These are phyloP conservation scores for Lactarius sanguifluus DNA, from an alignment of 768 basidiomycete species.

Conservation along the genomic window DNA sequence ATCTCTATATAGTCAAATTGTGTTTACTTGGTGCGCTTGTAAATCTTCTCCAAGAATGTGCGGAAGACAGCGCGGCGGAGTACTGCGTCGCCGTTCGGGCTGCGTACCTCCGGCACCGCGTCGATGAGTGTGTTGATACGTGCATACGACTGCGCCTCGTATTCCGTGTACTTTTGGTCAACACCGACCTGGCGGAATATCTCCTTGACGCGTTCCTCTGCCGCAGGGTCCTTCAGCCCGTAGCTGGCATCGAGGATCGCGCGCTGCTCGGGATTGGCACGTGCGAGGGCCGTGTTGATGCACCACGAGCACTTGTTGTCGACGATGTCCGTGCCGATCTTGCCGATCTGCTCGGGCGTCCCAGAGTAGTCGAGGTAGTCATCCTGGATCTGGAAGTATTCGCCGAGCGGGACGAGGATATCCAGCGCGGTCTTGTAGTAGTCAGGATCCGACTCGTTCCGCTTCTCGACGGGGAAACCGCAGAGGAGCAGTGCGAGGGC, in stretches of 20 bases:
- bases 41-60: conserved; percentile 87
- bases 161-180: conserved; percentile 63
- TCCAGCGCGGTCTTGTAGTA: conserved; percentile 73
- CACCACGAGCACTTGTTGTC: conserved; percentile 99
- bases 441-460: conserved; percentile 46
- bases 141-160: conserved; percentile 75
- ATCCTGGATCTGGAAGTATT: conserved; percentile 99
- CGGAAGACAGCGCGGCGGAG: conserved; percentile 71
- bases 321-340: conserved; percentile 96
- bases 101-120: conserved; percentile 59
- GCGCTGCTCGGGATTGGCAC: conserved; percentile 56
- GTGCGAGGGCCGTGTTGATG: conserved; percentile 78
- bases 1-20: background rate
- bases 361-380: conserved; percentile 95
- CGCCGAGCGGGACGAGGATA: conserved; percentile 89
- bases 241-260: conserved; percentile 65
- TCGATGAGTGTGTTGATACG: conserved; percentile 69
- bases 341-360: conserved; percentile 88
- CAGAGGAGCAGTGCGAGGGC: conserved; percentile 88
- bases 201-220: conserved; percentile 61
- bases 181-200: conserved; percentile 74
- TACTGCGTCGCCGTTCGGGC: conserved; percentile 37
- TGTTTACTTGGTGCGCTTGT: conserved; percentile 51
- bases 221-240: conserved; percentile 54
- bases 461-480: conserved; percentile 53